A percentile compares a stretch with the other conserved stretches of the same genome.
Evolutionary conservation across 345 rosid genomes (phyloP).

Genomic region (Lenwebbia sp.): DNA sequence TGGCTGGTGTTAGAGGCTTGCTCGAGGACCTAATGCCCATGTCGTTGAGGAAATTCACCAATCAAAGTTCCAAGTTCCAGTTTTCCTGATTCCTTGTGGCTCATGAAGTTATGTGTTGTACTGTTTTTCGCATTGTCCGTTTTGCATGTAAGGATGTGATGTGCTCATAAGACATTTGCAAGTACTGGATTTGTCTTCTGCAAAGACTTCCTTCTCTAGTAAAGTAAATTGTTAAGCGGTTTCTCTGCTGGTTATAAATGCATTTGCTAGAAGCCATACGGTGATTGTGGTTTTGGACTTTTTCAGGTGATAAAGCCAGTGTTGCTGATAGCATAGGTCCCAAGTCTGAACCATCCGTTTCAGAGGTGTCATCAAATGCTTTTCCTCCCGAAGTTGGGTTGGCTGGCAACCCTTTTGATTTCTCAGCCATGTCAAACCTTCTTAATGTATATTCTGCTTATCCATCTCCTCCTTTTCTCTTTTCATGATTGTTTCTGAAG

Average conservation of each 20-base stretch:
- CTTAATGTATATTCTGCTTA: slow-evolving; percentile 20
- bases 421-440: slow-evolving; percentile 37
- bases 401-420: slow-evolving; percentile 32
- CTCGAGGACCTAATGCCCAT: neutral
- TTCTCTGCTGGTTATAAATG: neutral
- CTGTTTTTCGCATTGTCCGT: neutral
- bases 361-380: slow-evolving; percentile 16
- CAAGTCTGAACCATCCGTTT: slow-evolving; percentile 1
- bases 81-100: neutral
- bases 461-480: neutral
- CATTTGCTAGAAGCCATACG: neutral
- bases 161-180: neutral
- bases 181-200: neutral
- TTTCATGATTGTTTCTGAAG: neutral
- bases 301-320: slow-evolving; percentile 6
- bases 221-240: neutral
- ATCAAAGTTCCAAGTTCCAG: neutral
- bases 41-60: neutral
- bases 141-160: neutral
- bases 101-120: neutral
- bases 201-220: neutral
- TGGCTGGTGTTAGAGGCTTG: neutral
- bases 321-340: neutral
- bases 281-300: neutral
- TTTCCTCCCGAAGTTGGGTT: slow-evolving; percentile 17